phyloP scores from a whole-genome alignment of 768 basidiomycete genomes.

The Crassisporium funariophilum region DNA sequence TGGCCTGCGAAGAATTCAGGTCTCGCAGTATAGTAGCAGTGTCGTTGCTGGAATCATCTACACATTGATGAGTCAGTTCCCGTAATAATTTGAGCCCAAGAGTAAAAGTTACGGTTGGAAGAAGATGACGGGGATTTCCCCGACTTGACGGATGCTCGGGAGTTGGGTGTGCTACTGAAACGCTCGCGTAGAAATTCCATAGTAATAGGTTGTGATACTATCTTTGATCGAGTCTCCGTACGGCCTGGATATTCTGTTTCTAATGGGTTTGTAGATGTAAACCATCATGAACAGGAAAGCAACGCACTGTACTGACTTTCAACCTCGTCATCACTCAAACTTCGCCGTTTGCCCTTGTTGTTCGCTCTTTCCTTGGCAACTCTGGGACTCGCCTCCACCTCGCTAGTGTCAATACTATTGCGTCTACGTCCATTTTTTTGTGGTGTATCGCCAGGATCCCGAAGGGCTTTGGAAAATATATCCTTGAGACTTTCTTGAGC shows the following conservation, averaged over 20 bases:
- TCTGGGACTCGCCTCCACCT: slow-evolving; percentile 57
- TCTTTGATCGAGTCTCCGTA: slow-evolving; percentile 38
- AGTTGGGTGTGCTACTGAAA: slow-evolving; percentile 29
- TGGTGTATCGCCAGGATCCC: slow-evolving; percentile 66
- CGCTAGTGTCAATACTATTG: slow-evolving; percentile 63
- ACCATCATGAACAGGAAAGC: slow-evolving; percentile 5
- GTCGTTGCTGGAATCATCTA: slow-evolving; percentile 40
- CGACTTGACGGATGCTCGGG: not conserved
- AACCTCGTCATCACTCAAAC: slow-evolving; percentile 69
- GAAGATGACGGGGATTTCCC: not conserved
- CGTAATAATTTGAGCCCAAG: not conserved
- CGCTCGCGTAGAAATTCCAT: slow-evolving; percentile 44
- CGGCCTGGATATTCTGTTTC: slow-evolving; percentile 23
- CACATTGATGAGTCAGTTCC: not conserved
- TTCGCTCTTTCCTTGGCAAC: slow-evolving; percentile 40
- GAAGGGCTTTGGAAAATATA: slow-evolving; percentile 66
- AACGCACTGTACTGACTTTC: slow-evolving; percentile 55
- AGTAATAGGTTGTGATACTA: slow-evolving; percentile 42
- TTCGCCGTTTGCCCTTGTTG: slow-evolving; percentile 55
- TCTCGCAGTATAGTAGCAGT: slow-evolving; percentile 40
- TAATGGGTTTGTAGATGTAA: slow-evolving; percentile 11
- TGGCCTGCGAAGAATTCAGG: slow-evolving; percentile 38
- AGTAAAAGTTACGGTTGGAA: not conserved
- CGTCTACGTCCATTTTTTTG: slow-evolving; percentile 46
- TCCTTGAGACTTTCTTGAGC: slow-evolving; percentile 62